Base-by-base conservation (phyloP, 1,139 yeast genomes). In the Kodamaea suecica region DNA sequence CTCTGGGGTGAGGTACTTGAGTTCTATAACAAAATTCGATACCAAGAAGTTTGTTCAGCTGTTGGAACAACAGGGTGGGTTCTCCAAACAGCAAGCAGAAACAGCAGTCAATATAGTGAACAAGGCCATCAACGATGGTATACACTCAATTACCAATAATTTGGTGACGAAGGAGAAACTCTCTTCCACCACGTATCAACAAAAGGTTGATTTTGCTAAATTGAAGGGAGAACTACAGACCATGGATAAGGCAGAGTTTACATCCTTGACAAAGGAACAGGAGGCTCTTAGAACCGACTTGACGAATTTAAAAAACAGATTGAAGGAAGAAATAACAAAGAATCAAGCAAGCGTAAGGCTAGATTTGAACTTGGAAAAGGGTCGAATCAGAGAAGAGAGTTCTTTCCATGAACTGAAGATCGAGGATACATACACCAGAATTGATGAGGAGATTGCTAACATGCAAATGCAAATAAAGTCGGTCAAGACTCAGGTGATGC, bases 401-500 rank as follows among this genome's bases (percentile, higher is more conserved):
- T 84, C 96, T 2, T 83, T 81, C 38, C 96, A 90, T 56, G 97
- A 92, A 55, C 76, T 87, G 61, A 87, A 88, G 57, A 87, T 92
- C 44, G 94, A 88, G 54, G 98, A 92, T 53, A 88, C 96, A 1
- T 94, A 88, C 51, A 87, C 97, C 4, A 71, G 96, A 47, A 90
- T 92, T 40, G 97, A 92, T 55, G 95, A 92, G 59, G 98, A 92
- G 53, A 84, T 92, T 25, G 84, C 94, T 31, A 90, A 92, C 55
- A 86, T 92, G 77, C 90, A 85, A 58, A 85, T 90, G 72, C 96
- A 90, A 59, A 88, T 92, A 45, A 95, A 90, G 52, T 80, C 86
- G 29, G 95, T 92, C 24, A 90, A 92, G 63, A 86, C 96, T 2
- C 97, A 92, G 57, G 97, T 92, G 33, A 79, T 87, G 80, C 98